Conservation (phyloP, 2,329 filamentous ascomycete genomes). For the Pleomassaria siparia region DNA sequence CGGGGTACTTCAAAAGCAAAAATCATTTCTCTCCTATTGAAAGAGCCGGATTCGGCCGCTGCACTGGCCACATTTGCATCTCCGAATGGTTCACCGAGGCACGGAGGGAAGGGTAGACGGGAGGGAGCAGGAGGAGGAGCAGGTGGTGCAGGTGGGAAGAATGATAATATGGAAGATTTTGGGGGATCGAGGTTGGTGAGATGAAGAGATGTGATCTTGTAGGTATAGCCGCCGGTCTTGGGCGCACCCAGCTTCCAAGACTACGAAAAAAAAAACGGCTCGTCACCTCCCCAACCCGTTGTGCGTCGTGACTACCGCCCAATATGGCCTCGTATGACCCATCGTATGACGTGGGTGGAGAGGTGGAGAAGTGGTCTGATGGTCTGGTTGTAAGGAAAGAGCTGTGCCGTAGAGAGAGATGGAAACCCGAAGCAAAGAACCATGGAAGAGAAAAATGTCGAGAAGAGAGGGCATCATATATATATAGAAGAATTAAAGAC, state of each 20-base stretch:
- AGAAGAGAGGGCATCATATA: neutral
- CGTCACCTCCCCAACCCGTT: neutral
- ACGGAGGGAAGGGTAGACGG: slow-evolving; percentile 19
- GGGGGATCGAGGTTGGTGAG: slow-evolving; percentile 28
- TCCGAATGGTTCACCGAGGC: slow-evolving; percentile 3
- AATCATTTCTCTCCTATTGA: slow-evolving; percentile 73
- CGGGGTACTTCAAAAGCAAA: slow-evolving; percentile 81
- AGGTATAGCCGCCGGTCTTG: too few relatives aligned
- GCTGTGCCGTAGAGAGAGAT: neutral
- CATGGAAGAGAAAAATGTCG: neutral
- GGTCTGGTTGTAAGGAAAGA: neutral
- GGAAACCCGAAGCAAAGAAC: neutral
- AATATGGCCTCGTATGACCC: neutral
- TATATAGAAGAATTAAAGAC: neutral
- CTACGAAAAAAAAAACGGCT: neutral
- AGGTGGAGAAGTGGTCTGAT: neutral
- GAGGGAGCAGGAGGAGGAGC: too few relatives aligned
- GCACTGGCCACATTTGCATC: neutral
- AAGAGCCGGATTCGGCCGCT: slow-evolving; percentile 25
- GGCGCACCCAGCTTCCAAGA: too few relatives aligned
- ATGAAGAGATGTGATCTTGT: slow-evolving; percentile 14
- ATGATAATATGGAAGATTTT: slow-evolving; percentile 39
- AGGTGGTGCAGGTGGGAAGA: too few relatives aligned
- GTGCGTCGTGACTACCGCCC: neutral
- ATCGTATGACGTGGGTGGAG: neutral